phyloP scores from a whole-genome alignment of 495 filamentous ascomycete genomes.

The Annulohypoxylon maeteangense region DNA sequence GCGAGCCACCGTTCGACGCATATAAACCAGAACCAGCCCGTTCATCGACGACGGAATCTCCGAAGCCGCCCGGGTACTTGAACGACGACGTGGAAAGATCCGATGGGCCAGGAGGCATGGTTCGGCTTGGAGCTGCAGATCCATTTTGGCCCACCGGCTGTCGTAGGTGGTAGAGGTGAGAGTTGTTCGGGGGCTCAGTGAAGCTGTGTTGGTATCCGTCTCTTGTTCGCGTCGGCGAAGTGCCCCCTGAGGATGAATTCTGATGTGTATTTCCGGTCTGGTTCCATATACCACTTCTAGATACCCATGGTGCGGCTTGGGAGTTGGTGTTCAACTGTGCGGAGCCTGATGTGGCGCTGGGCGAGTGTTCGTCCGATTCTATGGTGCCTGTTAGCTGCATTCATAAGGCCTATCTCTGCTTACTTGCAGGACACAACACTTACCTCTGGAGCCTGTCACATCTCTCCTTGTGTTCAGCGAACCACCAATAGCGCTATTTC shows the following conservation, averaged over 20 bases:
- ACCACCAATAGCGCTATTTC: conserved; percentile 57
- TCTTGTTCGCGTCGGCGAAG: conserved; percentile 39
- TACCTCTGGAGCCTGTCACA: conserved; percentile 57
- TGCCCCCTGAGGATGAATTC: conserved; percentile 27
- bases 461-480: conserved; percentile 57
- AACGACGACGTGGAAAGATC: conserved; percentile 23
- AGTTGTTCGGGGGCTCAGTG: conserved; percentile 19
- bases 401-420: not conserved
- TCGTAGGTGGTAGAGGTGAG: conserved; percentile 23
- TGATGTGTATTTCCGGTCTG: conserved; percentile 19
- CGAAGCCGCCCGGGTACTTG: conserved; percentile 24
- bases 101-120: conserved; percentile 35
- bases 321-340: conserved; percentile 35
- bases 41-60: conserved; percentile 30
- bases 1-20: conserved; percentile 19
- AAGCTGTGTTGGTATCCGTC: conserved; percentile 32
- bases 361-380: conserved; percentile 54
- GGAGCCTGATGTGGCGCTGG: conserved; percentile 37
- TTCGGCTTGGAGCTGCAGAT: conserved; percentile 19
- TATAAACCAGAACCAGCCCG: conserved; percentile 22
- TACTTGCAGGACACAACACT: conserved; percentile 21
- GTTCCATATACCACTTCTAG: conserved; percentile 30
- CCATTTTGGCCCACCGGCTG: conserved; percentile 27
- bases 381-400: conserved; percentile 36
- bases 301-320: conserved; percentile 32